phyloP scores from a whole-genome alignment of 805 yeast genomes.

The Starmerella stigmatis region DNA sequence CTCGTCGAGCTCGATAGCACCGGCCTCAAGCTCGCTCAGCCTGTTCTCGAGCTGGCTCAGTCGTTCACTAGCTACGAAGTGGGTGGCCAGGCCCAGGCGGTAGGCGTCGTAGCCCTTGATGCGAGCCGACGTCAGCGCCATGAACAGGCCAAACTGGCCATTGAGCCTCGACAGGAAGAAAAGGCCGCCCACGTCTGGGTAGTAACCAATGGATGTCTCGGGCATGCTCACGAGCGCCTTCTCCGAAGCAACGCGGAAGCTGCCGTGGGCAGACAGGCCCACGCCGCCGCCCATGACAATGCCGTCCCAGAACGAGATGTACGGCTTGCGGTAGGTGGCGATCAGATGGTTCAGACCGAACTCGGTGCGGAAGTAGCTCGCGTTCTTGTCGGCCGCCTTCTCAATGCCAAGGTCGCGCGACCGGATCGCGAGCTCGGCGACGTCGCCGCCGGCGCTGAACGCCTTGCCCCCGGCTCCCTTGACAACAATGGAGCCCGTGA shows the following conservation, averaged over 20 bases:
- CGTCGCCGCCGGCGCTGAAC: conserved; percentile 96
- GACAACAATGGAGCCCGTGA: conserved; percentile 56
- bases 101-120: conserved; percentile 73
- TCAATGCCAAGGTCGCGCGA: conserved; percentile 29
- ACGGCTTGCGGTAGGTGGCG: conserved; percentile 77
- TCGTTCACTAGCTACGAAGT: conserved; percentile 62
- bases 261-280: conserved; percentile 80
- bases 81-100: conserved; percentile 79
- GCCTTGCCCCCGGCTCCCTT: conserved; percentile 54
- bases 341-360: conserved; percentile 70
- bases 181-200: conserved; percentile 91
- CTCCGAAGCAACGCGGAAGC: conserved; percentile 90
- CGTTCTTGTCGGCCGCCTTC: conserved; percentile 42
- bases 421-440: conserved; percentile 55
- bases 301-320: conserved; percentile 79
- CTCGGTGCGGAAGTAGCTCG: conserved; percentile 65
- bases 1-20: conserved; percentile 22
- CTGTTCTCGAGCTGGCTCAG: conserved; percentile 53
- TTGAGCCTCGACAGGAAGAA: conserved; percentile 78
- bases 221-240: conserved; percentile 93
- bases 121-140: conserved; percentile 77
- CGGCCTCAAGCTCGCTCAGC: conserved; percentile 47
- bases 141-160: conserved; percentile 71
- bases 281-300: conserved; percentile 98
- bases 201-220: conserved; percentile 91